Evolutionary conservation across 176 grass and related monocot species (phyloP).

Genomic region (Cenchrus purpureus): DNA sequence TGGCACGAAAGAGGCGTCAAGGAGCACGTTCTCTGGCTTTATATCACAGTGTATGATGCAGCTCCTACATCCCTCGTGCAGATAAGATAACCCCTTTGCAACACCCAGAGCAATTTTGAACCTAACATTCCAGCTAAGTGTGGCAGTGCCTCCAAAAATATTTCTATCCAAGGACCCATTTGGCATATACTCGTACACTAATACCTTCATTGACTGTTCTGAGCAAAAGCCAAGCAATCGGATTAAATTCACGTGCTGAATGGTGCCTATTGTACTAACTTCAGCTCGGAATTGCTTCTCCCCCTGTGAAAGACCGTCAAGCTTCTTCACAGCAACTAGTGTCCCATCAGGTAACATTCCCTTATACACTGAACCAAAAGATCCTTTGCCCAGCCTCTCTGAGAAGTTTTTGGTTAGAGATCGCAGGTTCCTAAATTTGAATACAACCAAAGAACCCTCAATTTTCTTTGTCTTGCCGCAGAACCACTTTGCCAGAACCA

Average conservation of each 20-base stretch:
- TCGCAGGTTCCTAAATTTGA: conserved; percentile 6
- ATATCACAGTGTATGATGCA: conserved; percentile 42
- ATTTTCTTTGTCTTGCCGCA: background rate
- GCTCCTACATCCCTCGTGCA: conserved; percentile 33
- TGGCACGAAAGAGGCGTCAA: conserved; percentile 25
- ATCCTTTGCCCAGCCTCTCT: background rate
- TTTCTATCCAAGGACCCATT: conserved; percentile 8
- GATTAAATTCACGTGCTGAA: conserved; percentile 40
- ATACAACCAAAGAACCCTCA: conserved; percentile 11
- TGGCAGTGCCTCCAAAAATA: background rate
- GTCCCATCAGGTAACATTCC: conserved; percentile 2
- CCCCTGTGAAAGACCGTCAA: conserved; percentile 15
- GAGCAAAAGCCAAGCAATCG: conserved; percentile 38
- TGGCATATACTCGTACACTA: background rate
- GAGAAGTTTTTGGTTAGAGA: conserved; percentile 28
- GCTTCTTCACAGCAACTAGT: conserved; percentile 28
- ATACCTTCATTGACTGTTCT: background rate
- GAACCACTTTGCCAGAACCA: background rate
- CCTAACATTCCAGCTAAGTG: conserved; percentile 30
- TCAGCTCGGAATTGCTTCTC: conserved; percentile 42
- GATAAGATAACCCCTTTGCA: conserved; percentile 23
- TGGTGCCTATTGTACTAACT: conserved; percentile 34
- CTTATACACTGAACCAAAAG: conserved; percentile 36
- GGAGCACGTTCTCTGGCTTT: conserved; percentile 43
- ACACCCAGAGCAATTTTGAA: conserved; percentile 33